A percentile compares a stretch with the other conserved stretches of the same genome.
Conservation (phyloP, 2,329 filamentous ascomycete species). For the Lasiodiplodia sp. region DNA sequence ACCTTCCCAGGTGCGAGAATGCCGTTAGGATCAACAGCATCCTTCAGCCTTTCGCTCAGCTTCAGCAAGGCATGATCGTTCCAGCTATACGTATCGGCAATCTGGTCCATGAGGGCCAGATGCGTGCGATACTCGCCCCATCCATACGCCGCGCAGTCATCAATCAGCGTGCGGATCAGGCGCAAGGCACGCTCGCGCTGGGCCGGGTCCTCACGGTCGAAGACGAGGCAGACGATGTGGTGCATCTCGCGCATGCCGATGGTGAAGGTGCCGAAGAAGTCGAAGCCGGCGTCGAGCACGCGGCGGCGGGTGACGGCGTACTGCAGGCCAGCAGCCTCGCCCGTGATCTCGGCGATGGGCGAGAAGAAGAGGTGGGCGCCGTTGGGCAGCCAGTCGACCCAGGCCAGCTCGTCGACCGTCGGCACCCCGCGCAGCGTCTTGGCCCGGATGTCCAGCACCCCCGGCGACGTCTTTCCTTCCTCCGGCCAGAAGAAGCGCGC, state of each 20-base stretch:
- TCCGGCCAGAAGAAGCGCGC: constrained; percentile 46
- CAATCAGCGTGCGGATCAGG: constrained; percentile 43
- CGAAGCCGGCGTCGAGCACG: constrained; percentile 36
- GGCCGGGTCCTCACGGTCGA: constrained; percentile 38
- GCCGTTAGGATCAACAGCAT: constrained; percentile 53
- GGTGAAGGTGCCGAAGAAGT: constrained; percentile 39
- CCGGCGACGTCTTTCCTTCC: constrained; percentile 42
- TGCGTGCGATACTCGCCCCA: constrained; percentile 58
- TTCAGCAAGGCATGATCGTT: constrained; percentile 52
- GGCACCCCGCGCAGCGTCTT: constrained; percentile 35
- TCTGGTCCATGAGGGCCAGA: constrained; percentile 56
- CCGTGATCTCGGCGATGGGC: constrained; percentile 54
- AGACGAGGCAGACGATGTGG: constrained; percentile 46
- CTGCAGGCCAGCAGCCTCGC: constrained; percentile 50
- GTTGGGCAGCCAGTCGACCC: constrained; percentile 52
- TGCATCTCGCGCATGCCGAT: constrained; percentile 54
- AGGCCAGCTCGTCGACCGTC: constrained; percentile 49
- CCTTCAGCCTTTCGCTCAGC: constrained; percentile 55
- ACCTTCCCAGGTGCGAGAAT: constrained; percentile 38
- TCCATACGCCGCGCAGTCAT: constrained; percentile 50
- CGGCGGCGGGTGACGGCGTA: constrained; percentile 42
- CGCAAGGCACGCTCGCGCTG: constrained; percentile 37
- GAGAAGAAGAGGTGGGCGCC: constrained; percentile 55
- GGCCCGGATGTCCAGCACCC: constrained; percentile 38
- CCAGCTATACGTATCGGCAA: constrained; percentile 56